These are phyloP conservation scores for Cucumis cinereus DNA, from an alignment of 306 rosid genomes.

Conservation along the genomic window DNA sequence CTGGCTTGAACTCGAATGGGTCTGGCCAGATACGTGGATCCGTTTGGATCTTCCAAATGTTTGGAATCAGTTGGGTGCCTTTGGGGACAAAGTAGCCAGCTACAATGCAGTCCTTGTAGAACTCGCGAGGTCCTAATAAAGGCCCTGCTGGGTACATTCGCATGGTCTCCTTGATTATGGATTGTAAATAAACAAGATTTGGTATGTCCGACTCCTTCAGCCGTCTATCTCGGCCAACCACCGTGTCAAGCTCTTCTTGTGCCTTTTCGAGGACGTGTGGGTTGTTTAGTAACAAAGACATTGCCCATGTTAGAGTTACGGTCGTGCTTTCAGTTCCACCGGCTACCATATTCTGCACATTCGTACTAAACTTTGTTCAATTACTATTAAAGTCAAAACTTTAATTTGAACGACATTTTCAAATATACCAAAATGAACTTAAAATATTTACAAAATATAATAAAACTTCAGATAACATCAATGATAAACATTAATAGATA, in stretches of 20 bases:
- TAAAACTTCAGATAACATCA: too few species aligned
- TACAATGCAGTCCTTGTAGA: constrained; percentile 26
- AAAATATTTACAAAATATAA: too few species aligned
- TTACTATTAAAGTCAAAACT: too few species aligned
- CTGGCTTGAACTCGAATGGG: constrained; percentile 18
- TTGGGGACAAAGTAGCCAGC: constrained; percentile 24
- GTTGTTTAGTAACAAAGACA: constrained; percentile 15
- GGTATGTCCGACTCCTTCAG: constrained; percentile 14
- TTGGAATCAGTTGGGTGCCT: constrained; percentile 34
- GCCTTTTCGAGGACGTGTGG: neutral
- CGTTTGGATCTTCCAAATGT: constrained; percentile 30
- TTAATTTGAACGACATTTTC: too few species aligned
- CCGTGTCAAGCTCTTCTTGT: constrained; percentile 11
- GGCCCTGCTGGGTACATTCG: constrained; percentile 45
- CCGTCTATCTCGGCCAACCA: constrained; percentile 6
- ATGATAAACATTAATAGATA: too few species aligned
- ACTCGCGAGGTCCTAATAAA: constrained; percentile 18
- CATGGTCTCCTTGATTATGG: constrained; percentile 35
- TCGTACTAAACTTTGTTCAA: too few species aligned
- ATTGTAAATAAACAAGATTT: constrained; percentile 28
- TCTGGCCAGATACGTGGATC: constrained; percentile 15
- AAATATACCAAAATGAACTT: too few species aligned
- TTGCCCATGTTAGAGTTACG: constrained; percentile 18
- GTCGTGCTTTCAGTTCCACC: constrained; percentile 15
- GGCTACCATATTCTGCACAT: constrained; percentile 1